Evolutionary conservation across 176 grass and related monocot genomes (phyloP), one percentile per base, ranked within the genome.

Genomic region (Eleusine indica): DNA sequence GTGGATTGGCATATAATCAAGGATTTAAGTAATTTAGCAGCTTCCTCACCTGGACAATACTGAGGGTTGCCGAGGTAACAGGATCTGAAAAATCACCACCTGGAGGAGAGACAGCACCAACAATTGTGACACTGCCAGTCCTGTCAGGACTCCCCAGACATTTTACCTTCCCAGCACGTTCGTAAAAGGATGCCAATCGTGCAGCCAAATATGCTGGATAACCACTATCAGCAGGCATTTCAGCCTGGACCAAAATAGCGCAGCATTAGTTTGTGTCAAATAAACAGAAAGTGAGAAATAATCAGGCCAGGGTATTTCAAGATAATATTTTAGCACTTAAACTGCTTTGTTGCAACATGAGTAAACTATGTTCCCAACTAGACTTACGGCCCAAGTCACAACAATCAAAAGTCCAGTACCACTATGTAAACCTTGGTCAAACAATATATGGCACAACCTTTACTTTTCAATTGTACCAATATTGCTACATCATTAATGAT

Each of bases 191-290:
- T 52, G 96, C 96, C 74, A 99, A 78, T 70, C 96, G 91, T 85
- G 96, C 86, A 75, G 96, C 96, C 90, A 99, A 90, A 79, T 99
- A 99, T 17, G 96, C 96, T 73, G 96, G 96, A 80, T 99, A 99
- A 77, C 96, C 96, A 96, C 96, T 99, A 61, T 99, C 96, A 14
- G 96, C 96, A 84, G 96, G 96, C 96, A 99, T 99, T 85, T 99
- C 96, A 94, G 96, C 96, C 96, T 98, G 87, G 41, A 62, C 7
- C 6, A 54, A 21, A 66, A 29, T 66, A 62, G 61, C n/a, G 43
- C 44, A 21, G 32, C n/a, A 46, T 83, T 88, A 83, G 22, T 32
- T 64, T 30, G 60, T 14, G 40, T 71, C 28, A 48, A 9, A 48
- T 41, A 76, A 47, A 87, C 21, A 76, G 64, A 7, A 29, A 25